phyloP scores from a whole-genome alignment of 1,284 basidiomycete genomes.

The Puccinia hordei region DNA sequence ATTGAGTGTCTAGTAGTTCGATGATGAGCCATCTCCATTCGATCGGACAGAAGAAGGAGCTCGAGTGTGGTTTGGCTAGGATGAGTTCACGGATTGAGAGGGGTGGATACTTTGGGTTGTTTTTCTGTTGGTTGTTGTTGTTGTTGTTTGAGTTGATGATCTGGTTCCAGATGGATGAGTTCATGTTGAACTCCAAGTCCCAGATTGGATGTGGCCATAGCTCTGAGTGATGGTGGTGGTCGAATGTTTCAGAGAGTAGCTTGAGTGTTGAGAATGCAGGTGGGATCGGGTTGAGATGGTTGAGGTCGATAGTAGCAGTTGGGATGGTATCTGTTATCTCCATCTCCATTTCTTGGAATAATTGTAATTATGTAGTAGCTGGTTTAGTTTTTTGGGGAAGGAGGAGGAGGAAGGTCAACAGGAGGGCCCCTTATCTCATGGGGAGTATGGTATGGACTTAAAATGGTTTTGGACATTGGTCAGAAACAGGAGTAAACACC shows the following conservation, averaged over 20 bases:
- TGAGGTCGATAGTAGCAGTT: background rate
- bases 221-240: background rate
- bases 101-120: slow-evolving; percentile 26
- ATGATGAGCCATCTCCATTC: slow-evolving; percentile 39
- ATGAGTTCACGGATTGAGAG: slow-evolving; percentile 7
- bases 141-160: background rate
- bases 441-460: too few relatives aligned
- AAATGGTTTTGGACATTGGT: too few relatives aligned
- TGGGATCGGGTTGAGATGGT: background rate
- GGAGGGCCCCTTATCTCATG: too few relatives aligned
- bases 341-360: too few relatives aligned
- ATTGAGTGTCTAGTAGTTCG: slow-evolving; percentile 5
- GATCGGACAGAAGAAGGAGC: slow-evolving; percentile 41
- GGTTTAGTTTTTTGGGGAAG: too few relatives aligned
- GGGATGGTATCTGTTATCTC: too few relatives aligned
- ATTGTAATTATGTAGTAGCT: too few relatives aligned
- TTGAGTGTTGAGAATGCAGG: slow-evolving; percentile 19
- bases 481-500: too few relatives aligned
- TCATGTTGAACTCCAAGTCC: slow-evolving; percentile 14
- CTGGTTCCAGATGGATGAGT: slow-evolving; percentile 3
- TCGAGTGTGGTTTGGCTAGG: slow-evolving; percentile 12
- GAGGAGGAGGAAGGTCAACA: too few relatives aligned
- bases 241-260: slow-evolving; percentile 1
- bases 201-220: slow-evolving; percentile 28
- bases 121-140: background rate